These are phyloP conservation scores for Dactylis glomerata DNA, from an alignment of 176 grass and related monocot species.

Conservation along the genomic window DNA sequence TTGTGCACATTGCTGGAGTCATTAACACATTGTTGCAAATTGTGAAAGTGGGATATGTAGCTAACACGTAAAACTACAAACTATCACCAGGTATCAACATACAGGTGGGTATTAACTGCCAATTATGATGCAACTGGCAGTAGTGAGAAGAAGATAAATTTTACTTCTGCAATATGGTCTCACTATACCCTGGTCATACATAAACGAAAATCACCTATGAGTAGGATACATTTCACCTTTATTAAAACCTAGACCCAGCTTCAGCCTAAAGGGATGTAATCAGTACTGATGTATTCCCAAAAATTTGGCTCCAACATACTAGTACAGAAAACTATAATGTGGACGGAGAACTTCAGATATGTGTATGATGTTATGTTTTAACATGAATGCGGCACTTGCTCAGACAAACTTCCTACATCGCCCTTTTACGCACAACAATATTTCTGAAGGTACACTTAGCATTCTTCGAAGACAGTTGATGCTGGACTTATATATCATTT, in stretches of 20 bases:
- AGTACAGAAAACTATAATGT: background rate
- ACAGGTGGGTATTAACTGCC: background rate
- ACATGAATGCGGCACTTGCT: background rate
- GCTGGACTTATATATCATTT: background rate
- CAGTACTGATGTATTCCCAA: background rate
- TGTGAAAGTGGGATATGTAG: slow-evolving; percentile 11
- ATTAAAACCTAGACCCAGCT: background rate
- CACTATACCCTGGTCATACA: background rate
- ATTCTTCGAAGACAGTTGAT: background rate
- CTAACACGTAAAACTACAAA: background rate
- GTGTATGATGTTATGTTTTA: background rate
- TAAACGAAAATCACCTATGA: background rate
- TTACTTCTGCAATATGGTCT: background rate
- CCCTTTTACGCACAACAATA: background rate
- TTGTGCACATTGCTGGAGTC: background rate
- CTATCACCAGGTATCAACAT: background rate
- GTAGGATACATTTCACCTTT: background rate
- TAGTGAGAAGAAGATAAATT: background rate
- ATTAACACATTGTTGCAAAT: background rate
- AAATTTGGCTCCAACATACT: background rate
- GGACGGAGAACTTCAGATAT: background rate
- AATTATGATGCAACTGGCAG: background rate
- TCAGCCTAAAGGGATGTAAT: background rate
- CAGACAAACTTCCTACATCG: background rate
- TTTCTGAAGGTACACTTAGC: background rate